Base-by-base conservation (phyloP, 768 basidiomycete species). In the Clavaria fumosa region DNA sequence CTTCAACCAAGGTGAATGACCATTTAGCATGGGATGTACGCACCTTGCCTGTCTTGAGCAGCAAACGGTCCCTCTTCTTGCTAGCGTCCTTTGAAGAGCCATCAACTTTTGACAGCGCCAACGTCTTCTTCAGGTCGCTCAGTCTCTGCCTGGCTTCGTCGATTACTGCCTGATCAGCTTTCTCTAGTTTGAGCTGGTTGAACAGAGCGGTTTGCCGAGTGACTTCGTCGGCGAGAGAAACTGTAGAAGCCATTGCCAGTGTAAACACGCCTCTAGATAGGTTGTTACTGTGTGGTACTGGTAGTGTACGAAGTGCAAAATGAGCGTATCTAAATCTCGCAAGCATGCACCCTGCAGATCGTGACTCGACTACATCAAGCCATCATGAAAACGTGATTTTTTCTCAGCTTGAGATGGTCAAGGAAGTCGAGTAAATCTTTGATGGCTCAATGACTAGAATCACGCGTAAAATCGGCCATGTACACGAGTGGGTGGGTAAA, bases 11-110 rank as follows among this genome's bases (percentile, higher is more conserved):
- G 34, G 39, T 18, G 34, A 39, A 35, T 34, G 48, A 48, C 5
- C 4, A 14, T 18, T 18, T 31, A 32, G 18, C 20, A 28, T 34
- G 34, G 9, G 44, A 45, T 40, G 44, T 42, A 46, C 43, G 23
- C 38, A 83, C 89, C 73, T 99, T 96, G 28, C 90, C 82, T 1
- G 90, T 93, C 63, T 99, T 99, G 47, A 99, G 67, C 40, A 82
- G 52, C 44, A 96, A 51, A 33, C 72, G 61, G 35, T 72, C 79
- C 47, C 68, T 75, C 62, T 79, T 80, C 61, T 75, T 75, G 34
- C 53, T 64, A 11, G 57, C 64, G 6, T 59, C 66, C 30, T 63
- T 67, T 21, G 47, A 49, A 36, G 61, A 63, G 35, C 62, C 58
- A 27, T 59, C 55, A 27, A 56, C 50, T 26, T 57, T 61, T 21